These are phyloP conservation scores for Plasmodium malariae DNA, from an alignment of 169 alveolate genomes.

Conservation along the genomic window DNA sequence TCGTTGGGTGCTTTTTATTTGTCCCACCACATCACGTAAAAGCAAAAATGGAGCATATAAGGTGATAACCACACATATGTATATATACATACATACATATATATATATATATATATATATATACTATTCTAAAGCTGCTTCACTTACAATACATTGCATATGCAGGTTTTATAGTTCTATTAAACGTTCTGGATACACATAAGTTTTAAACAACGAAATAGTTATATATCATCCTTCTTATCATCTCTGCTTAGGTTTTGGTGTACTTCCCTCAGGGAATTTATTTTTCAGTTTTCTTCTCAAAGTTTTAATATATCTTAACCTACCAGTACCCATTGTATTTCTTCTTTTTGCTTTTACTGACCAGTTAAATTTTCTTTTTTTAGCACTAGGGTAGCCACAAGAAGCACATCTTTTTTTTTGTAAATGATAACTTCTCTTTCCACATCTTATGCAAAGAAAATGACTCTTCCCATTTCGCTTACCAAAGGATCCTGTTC, in stretches of 20 bases:
- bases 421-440: conserved; percentile 95
- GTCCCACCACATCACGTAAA: no score
- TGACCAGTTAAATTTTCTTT: conserved; percentile 97
- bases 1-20: no score
- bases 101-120: conserved; percentile 1
- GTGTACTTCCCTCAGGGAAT: conserved; percentile 96
- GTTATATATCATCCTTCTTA: not conserved
- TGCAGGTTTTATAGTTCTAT: not conserved
- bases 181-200: no score
- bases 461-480: conserved; percentile 97
- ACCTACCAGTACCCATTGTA: conserved; percentile 98
- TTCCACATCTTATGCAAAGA: conserved; percentile 97
- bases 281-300: conserved; percentile 96
- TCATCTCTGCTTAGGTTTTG: conserved; percentile 84
- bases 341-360: conserved; percentile 96
- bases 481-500: conserved; percentile 98
- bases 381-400: conserved; percentile 95
- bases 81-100: not conserved
- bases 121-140: not conserved
- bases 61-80: conserved; percentile 14
- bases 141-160: not conserved
- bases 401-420: conserved; percentile 97
- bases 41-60: no score
- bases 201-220: no score
- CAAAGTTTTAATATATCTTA: conserved; percentile 95